A percentile compares a stretch with the other conserved stretches of the same genome.
Evolutionary conservation across 1,284 basidiomycete genomes (phyloP).

Genomic region (Fomitopsis schrenkii): DNA sequence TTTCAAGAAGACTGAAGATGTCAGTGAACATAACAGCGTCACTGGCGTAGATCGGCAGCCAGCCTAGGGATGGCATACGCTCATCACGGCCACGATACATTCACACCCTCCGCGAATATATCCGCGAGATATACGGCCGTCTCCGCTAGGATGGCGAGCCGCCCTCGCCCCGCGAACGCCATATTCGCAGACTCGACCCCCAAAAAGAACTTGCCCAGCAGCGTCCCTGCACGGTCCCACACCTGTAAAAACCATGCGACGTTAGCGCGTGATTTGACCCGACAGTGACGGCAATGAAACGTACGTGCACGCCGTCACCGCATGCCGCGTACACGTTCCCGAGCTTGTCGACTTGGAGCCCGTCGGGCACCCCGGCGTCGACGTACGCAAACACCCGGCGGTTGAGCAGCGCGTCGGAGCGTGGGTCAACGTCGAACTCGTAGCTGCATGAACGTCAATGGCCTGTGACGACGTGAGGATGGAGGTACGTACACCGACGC

Average conservation of each 20-base stretch:
- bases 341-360: constrained; percentile 51
- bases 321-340: constrained; percentile 71
- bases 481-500: constrained; percentile 57
- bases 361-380: constrained; percentile 62
- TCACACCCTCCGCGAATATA: constrained; percentile 38
- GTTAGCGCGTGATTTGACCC: background rate
- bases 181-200: constrained; percentile 58
- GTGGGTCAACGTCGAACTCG: constrained; percentile 64
- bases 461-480: background rate
- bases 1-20: too few species aligned
- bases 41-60: too few species aligned
- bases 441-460: constrained; percentile 42
- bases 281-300: constrained; percentile 12
- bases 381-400: constrained; percentile 69
- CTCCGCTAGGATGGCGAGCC: constrained; percentile 67
- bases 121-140: constrained; percentile 62
- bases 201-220: constrained; percentile 75
- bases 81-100: constrained; percentile 17
- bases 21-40: too few species aligned
- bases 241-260: constrained; percentile 35
- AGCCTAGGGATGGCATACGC: too few species aligned
- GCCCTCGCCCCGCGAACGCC: constrained; percentile 60
- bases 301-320: constrained; percentile 68
- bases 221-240: constrained; percentile 56
- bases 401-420: constrained; percentile 52